Evolutionary conservation across 495 filamentous ascomycete genomes (phyloP), one percentile per base, ranked within the genome.

Genomic region (Daldinia vernicosa): DNA sequence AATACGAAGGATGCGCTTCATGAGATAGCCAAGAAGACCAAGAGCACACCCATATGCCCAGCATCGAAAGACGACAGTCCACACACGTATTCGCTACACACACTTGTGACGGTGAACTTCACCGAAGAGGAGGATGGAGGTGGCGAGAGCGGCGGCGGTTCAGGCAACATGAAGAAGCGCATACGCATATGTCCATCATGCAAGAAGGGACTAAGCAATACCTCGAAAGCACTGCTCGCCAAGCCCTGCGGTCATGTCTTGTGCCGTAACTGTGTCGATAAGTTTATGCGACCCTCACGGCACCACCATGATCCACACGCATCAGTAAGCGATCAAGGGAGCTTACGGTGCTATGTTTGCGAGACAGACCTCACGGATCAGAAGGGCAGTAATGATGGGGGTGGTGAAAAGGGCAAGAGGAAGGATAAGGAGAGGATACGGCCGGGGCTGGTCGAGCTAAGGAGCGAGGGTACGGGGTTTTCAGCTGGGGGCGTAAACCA

Each of bases 171-270:
- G 3, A 85, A 84, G 27, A 77, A 82, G 8, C 69, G 82, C 8
- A 83, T 85, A 40, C 84, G 91, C 30, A 87, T 92, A 61, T 99
- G 95, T 80, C 95, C 95, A 0, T 91, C 91, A 57, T 99, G 95
- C 80, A 91, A 91, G 72, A 97, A 95, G 82, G 89, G 80, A 0
- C 82, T 99, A 27, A 90, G 85, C 69, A 98, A 98, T 77, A 86
- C 90, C 5, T 89, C 91, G 15, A 93, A 92, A 76, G 95, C 93
- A 8, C 89, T 92, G 79, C 82, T 99, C 11, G 92, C 93, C 2
- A 95, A 94, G 79, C 94, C 94, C 0, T 99, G 95, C 75, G 95
- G 95, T 0, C 95, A 99, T 74, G 93, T 98, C 3, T 83, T 98
- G 6, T 99, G 95, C 80, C 90, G 91, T 67, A 92, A 89, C 17